phyloP scores from a whole-genome alignment of 805 yeast species.

The Candida hispaniensis region DNA sequence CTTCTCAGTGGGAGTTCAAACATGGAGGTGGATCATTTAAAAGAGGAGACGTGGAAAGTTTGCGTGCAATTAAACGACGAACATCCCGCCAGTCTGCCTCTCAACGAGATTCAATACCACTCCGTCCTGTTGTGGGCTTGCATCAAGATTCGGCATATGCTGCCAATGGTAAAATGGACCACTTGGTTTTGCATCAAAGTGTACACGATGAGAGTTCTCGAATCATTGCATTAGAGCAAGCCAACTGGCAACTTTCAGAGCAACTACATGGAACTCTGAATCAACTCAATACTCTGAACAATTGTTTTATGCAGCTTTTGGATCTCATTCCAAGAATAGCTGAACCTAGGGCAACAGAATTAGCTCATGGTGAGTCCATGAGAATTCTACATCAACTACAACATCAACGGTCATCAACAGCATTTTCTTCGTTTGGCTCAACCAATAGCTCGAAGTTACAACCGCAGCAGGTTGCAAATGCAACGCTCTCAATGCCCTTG shows the following conservation, averaged over 20 bases:
- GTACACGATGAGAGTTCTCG: constrained; percentile 9
- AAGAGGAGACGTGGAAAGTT: constrained; percentile 66
- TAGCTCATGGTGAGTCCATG: constrained; percentile 11
- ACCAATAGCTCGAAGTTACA: no score
- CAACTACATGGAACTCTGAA: no score
- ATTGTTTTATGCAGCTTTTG: constrained; percentile 4
- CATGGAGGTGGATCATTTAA: constrained; percentile 71
- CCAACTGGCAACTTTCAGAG: no score
- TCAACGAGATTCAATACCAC: constrained; percentile 21
- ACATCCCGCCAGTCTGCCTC: constrained; percentile 37
- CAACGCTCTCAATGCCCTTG: constrained; percentile 1
- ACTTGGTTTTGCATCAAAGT: constrained; percentile 13
- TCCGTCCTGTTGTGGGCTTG: constrained; percentile 23
- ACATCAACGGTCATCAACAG: constrained; percentile 10
- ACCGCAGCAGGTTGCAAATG: constrained; percentile 13
- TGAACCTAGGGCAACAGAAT: constrained; percentile 4
- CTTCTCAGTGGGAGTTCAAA: constrained; percentile 68
- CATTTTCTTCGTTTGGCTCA: no score
- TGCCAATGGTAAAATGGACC: constrained; percentile 12
- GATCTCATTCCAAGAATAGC: constrained; percentile 8
- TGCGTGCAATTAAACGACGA: constrained; percentile 69
- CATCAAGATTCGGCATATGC: constrained; percentile 9
- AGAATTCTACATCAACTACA: constrained; percentile 8
- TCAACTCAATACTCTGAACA: constrained; percentile 6
- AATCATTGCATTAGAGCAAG: constrained; percentile 6